Evolutionary conservation across 1,139 yeast species (phyloP).

Genomic region (Arxiozyma slooffiae): DNA sequence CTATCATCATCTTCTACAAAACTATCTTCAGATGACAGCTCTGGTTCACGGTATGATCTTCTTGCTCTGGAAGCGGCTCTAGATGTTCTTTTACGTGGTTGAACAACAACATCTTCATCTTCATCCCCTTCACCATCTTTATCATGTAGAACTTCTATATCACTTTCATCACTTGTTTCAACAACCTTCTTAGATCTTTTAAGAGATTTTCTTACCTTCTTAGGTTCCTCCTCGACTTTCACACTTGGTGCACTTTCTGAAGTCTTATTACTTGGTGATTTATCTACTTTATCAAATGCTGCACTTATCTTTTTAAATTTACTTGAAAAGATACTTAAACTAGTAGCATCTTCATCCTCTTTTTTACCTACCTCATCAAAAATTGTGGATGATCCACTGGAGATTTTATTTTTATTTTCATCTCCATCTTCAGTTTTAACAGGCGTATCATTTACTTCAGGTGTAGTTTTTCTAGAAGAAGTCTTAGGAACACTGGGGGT

Average conservation of each 20-base stretch:
- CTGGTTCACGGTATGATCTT: constrained; percentile 16
- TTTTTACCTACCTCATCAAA: constrained; percentile 13
- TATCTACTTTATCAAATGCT: constrained; percentile 18
- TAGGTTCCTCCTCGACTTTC: constrained; percentile 4
- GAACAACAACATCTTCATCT: constrained; percentile 15
- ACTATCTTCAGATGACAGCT: constrained; percentile 26
- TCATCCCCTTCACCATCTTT: constrained; percentile 12
- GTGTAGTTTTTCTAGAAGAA: constrained; percentile 8
- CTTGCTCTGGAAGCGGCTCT: constrained; percentile 22
- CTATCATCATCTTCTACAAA: constrained; percentile 24
- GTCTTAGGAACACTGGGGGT: constrained; percentile 7
- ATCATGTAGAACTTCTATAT: constrained; percentile 14
- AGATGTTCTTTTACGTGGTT: constrained; percentile 21
- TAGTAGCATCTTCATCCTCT: constrained; percentile 13
- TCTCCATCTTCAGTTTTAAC: constrained; percentile 2
- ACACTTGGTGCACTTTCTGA: constrained; percentile 3
- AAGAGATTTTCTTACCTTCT: constrained; percentile 1
- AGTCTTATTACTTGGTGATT: constrained; percentile 7
- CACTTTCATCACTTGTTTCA: constrained; percentile 20
- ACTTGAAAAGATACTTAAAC: constrained; percentile 25
- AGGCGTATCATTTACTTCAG: constrained; percentile 7
- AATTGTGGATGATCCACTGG: constrained; percentile 12
- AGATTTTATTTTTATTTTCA: not conserved
- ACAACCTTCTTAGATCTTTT: constrained; percentile 8
- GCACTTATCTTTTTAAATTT: constrained; percentile 25